Conservation (phyloP, 1,284 basidiomycete species). For the Omphalotus olearius region DNA sequence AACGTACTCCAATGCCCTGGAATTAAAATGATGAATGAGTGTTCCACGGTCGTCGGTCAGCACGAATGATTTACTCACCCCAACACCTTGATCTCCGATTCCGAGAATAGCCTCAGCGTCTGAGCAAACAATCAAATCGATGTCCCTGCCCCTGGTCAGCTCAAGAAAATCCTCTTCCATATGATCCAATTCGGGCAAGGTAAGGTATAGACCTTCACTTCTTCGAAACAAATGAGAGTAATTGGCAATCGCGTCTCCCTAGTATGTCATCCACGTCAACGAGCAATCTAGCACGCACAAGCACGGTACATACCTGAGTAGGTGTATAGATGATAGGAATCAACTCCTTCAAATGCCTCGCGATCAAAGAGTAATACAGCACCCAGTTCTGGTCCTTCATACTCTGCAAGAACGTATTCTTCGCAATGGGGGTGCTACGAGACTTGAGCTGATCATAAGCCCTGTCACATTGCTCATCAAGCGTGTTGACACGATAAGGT, state of each 20-base stretch:
- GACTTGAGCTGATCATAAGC: conserved; percentile 64
- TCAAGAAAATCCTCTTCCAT: conserved; percentile 78
- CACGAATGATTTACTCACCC: conserved; percentile 21
- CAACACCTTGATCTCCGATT: conserved; percentile 70
- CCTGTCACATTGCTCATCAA: conserved; percentile 72
- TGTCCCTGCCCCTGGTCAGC: conserved; percentile 53
- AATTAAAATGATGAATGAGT: conserved; percentile 1
- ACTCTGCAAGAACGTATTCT: conserved; percentile 71
- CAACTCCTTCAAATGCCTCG: conserved; percentile 64
- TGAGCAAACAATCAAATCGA: conserved; percentile 76
- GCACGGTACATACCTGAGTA: conserved; percentile 43
- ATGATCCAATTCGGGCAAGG: conserved; percentile 57
- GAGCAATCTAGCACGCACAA: background rate
- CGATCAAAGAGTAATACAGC: conserved; percentile 65
- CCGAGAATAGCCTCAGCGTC: conserved; percentile 84
- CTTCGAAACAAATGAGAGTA: conserved; percentile 80
- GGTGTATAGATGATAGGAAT: conserved; percentile 76
- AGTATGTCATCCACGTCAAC: background rate
- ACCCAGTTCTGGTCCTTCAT: conserved; percentile 75
- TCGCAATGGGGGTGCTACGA: conserved; percentile 47
- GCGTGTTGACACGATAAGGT: conserved; percentile 68
- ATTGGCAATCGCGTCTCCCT: conserved; percentile 75
- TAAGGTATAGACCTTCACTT: conserved; percentile 67
- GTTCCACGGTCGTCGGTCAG: background rate
- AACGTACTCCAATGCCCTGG: conserved; percentile 44